Evolutionary conservation across 2,329 filamentous ascomycete species (phyloP), one percentile per base, ranked within the genome.

Genomic region (Epichloe sibirici): DNA sequence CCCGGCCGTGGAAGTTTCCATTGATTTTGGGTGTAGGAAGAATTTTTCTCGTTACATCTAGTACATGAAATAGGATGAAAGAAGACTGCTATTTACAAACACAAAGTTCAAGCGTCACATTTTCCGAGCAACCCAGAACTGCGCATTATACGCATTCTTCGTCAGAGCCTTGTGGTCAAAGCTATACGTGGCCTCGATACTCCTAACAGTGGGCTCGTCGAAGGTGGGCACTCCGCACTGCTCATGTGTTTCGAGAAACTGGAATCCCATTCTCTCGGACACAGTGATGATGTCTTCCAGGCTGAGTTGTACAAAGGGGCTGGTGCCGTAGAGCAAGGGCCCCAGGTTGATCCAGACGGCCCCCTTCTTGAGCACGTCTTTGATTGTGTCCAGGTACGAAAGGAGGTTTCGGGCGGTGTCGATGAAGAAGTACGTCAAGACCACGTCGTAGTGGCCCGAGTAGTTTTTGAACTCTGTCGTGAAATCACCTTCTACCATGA

Each of bases 381-480:
- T 66, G 44, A 80, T 80, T 0, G 71, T 78, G 38, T 81, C 75
- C 5, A 81, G 66, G 55, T 81, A 82, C 0, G 59, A 64, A 60
- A 79, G 68, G 1, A 80, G 61, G 51, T 81, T 81, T 0, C 76
- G 70, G 0, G 78, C 78, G 0, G 78, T 82, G 58, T 82, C 78
- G 56, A 82, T 80, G 63, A 82, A 81, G 64, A 81, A 82, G 44
- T 79, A 71, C 0, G 78, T 80, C 0, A 79, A 62, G 0, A 82
- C 62, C 1, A 71, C 66, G 51, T 81, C 77, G 59, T 70, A 81
- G 4, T 57, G 49, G 0, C 59, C 58, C 0, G 56, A 48, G 1
- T 62, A 40, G 3, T 59, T 53, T 43, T 48, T 45, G 55, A 73
- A 73, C 2, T 57, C 64, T 0, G 70, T 72, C 0, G 72, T 76